These are phyloP conservation scores for Cyberlindnera samutprakarnensis DNA, from an alignment of 805 yeast genomes.

Conservation along the genomic window DNA sequence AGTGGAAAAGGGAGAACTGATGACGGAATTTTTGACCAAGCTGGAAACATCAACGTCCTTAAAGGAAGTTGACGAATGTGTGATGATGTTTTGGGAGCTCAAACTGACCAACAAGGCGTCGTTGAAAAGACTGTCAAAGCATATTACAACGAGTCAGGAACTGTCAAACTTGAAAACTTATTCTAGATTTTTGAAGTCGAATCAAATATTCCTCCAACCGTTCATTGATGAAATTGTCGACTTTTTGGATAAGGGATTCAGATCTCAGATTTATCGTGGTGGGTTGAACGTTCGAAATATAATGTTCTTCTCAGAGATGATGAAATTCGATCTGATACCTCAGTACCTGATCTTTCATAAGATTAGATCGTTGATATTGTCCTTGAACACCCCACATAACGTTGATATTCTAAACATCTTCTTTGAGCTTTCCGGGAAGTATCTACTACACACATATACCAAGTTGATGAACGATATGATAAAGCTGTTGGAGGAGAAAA, in stretches of 20 bases:
- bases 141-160: constrained; percentile 43
- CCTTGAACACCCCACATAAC: constrained; percentile 45
- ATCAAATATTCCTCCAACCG: constrained; percentile 40
- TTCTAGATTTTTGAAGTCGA: constrained; percentile 64
- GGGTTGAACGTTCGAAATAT: constrained; percentile 48
- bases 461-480: constrained; percentile 59
- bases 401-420: constrained; percentile 63
- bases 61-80: constrained; percentile 42
- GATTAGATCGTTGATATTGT: constrained; percentile 50
- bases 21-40: constrained; percentile 34
- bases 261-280: constrained; percentile 50
- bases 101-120: constrained; percentile 67
- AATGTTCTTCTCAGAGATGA: constrained; percentile 63
- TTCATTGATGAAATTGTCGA: constrained; percentile 45
- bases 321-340: constrained; percentile 70
- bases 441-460: constrained; percentile 50
- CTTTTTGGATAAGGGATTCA: constrained; percentile 50
- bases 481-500: constrained; percentile 41
- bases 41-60: constrained; percentile 37
- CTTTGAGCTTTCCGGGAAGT: constrained; percentile 68
- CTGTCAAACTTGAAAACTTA: constrained; percentile 40
- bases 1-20: constrained; percentile 27
- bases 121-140: constrained; percentile 47
- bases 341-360: constrained; percentile 67
- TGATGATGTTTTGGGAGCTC: constrained; percentile 39